Base-by-base conservation (phyloP, 768 basidiomycete species). In the Pisolithus albus region DNA sequence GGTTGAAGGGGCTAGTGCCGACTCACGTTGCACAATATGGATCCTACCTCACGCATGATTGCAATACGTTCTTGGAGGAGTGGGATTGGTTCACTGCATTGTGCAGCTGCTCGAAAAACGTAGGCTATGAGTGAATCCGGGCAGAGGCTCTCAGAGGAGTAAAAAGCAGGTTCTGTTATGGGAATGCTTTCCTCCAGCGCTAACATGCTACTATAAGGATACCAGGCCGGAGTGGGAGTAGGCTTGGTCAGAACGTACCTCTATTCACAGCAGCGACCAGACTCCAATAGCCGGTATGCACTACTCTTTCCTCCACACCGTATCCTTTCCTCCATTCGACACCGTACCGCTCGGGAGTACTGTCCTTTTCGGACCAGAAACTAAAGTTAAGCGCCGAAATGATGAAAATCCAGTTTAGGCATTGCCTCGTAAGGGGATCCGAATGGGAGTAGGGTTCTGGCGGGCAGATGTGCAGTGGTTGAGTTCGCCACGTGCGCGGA, bases 251-350 rank as follows among this genome's bases (percentile, higher is more conserved):
- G 21, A 30, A 56, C 71, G 38, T 56, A 88, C 90, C 91, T 75
- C 84, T 72, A 62, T 92, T 81, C n/a, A 93, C 62, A 1, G 88
- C 81, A 30, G 92, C 90, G 8, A 92, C 81, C 5, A 94, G 72
- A 55, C 85, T 86, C 88, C 89, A 91, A 61, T 95, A 95, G 0
- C 92, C 92, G 0, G 87, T 91, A 65, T 81, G 83, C 21, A 84
- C 70, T 37, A 70, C 73, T 40, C 54, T 72, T n/a, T 69, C 67
- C 6, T 75, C 63, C n/a, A 68, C 71, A 13, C 67, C 69, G 87
- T 89, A 91, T 1, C 82, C 79, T 7, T 74, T 67, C 48, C 80
- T 75, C 90, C 91, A 93, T 59, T 83, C 76, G 3, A 94, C 82
- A 19, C 86, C 88, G 61, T 82, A 95, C 24, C 88, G 75, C 32